These are phyloP conservation scores for Linnemannia hyalina DNA, from an alignment of 192 early-diverging fungal species.

Conservation along the genomic window DNA sequence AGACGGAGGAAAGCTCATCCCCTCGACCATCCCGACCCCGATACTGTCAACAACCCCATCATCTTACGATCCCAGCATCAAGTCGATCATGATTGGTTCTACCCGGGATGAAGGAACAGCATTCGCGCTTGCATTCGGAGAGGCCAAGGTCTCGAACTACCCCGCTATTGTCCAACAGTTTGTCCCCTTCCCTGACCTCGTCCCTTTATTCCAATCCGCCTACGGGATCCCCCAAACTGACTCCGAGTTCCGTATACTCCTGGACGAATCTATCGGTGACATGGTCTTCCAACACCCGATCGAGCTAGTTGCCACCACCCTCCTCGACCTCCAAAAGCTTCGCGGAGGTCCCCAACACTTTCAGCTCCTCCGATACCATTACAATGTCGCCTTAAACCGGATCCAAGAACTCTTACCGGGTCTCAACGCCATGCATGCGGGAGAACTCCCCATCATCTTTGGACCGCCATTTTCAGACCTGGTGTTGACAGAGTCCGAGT, in stretches of 20 bases:
- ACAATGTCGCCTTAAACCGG: conserved; percentile 5
- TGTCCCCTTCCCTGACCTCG: conserved; percentile 6
- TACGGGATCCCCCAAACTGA: conserved; percentile 29
- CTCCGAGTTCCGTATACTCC: neutral
- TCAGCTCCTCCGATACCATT: conserved; percentile 7
- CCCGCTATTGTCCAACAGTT: neutral
- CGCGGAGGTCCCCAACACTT: neutral
- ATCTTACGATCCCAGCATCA: conserved; percentile 30
- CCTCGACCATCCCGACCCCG: conserved; percentile 17
- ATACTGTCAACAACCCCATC: neutral
- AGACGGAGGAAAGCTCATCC: conserved; percentile 19
- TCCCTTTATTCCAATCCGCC: neutral
- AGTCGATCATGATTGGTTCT: conserved; percentile 34
- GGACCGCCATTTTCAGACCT: conserved; percentile 7
- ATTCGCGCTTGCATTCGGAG: conserved; percentile 7
- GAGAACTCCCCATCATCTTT: conserved; percentile 32
- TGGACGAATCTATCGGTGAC: conserved; percentile 6
- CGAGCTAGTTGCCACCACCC: neutral
- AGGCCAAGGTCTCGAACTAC: conserved; percentile 1
- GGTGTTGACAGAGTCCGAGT: conserved; percentile 1
- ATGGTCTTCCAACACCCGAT: conserved; percentile 11
- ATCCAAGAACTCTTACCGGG: neutral
- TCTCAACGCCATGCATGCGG: conserved; percentile 26
- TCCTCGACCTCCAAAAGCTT: neutral
- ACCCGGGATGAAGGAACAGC: conserved; percentile 34